Conservation (phyloP, 164 flowering plant genomes). For the Liriodendron chinense region DNA sequence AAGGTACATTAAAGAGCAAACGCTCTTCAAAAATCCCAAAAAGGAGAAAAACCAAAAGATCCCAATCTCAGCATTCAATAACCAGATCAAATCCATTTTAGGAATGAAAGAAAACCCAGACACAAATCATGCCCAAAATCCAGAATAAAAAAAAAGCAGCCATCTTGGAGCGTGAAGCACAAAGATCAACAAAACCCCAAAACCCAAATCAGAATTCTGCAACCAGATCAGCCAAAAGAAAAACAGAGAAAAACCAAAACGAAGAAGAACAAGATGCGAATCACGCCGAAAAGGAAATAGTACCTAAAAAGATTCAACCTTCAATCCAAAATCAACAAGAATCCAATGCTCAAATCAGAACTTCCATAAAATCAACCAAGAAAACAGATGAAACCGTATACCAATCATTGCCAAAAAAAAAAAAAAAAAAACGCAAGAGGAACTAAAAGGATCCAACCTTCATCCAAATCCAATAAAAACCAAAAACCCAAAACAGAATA, state of each 20-base stretch:
- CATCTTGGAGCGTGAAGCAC: background rate
- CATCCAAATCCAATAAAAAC: background rate
- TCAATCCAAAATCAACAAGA: background rate
- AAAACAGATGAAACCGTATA: background rate
- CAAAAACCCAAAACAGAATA: background rate
- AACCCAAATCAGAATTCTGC: slow-evolving; percentile 6
- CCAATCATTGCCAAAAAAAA: background rate
- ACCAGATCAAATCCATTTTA: background rate
- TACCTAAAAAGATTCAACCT: slow-evolving; percentile 17
- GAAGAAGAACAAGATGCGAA: slow-evolving; percentile 4
- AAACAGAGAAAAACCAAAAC: background rate
- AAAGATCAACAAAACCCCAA: background rate
- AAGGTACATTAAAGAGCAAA: background rate
- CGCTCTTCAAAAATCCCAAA: background rate
- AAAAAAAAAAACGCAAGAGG: background rate
- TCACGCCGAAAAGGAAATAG: background rate
- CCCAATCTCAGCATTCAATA: background rate
- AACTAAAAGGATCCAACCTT: slow-evolving; percentile 18
- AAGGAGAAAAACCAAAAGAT: background rate
- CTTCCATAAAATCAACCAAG: background rate
- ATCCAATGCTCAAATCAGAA: background rate
- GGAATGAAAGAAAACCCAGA: background rate
- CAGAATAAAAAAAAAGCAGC: slow-evolving; percentile 1
- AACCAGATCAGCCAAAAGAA: background rate
- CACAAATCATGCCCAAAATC: background rate